These are phyloP conservation scores for Candida railenensis DNA, from an alignment of 805 yeast genomes.

Conservation along the genomic window DNA sequence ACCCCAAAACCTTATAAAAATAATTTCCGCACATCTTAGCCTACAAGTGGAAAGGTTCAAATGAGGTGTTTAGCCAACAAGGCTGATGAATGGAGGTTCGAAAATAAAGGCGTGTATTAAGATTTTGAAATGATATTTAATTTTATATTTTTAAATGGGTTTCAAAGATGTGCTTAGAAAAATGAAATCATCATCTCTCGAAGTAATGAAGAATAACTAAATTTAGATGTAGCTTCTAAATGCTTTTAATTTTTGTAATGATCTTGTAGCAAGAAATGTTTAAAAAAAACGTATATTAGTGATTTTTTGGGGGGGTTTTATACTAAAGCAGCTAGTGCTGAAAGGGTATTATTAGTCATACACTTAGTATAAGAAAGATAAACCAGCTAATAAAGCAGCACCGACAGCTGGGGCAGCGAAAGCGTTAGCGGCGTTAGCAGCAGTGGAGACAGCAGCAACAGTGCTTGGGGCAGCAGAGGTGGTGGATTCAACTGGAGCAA, in stretches of 20 bases:
- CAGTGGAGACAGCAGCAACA: conserved; percentile 13
- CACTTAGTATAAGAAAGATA: conserved; percentile 14
- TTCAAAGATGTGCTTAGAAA: neutral
- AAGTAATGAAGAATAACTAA: neutral
- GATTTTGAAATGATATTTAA: neutral
- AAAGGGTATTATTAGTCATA: neutral
- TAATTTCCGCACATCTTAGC: too few relatives aligned
- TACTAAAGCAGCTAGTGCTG: neutral
- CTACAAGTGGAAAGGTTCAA: too few relatives aligned
- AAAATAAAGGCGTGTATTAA: too few relatives aligned
- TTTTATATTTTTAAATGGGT: too few relatives aligned
- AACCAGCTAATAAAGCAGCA: conserved; percentile 25
- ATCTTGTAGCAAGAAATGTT: neutral
- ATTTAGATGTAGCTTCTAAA: neutral
- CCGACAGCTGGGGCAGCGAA: conserved; percentile 15
- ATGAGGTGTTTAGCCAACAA: too few relatives aligned
- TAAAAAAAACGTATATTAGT: neutral
- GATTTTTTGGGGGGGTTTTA: neutral
- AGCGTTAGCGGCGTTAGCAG: conserved; percentile 11
- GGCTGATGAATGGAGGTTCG: too few relatives aligned
- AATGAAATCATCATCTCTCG: neutral
- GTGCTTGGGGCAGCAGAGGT: conserved; percentile 10
- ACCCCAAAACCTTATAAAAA: too few relatives aligned
- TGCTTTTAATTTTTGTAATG: neutral
- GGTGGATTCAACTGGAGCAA: conserved; percentile 5